Evolutionary conservation across 2,329 filamentous ascomycete species (phyloP).

Genomic region (Orbilia oligospora): DNA sequence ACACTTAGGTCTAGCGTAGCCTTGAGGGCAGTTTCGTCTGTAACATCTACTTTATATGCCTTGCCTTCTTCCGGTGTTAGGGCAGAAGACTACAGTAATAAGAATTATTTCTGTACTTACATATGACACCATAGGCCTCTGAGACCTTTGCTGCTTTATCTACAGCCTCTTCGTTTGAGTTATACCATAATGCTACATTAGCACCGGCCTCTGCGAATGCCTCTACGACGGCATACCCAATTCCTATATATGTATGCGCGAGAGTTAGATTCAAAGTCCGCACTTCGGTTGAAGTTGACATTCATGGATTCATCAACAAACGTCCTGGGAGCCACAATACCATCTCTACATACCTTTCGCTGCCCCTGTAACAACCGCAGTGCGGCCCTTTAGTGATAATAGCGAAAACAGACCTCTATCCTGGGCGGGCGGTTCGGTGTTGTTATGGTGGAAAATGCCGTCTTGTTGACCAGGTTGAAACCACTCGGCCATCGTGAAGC

Average conservation of each 20-base stretch:
- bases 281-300: not conserved
- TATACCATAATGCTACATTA: constrained; percentile 81
- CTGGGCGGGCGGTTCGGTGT: constrained; percentile 12
- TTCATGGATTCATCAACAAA: not conserved
- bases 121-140: constrained; percentile 77
- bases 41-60: constrained; percentile 75
- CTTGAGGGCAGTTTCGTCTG: constrained; percentile 71
- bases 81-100: not conserved
- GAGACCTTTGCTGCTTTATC: constrained; percentile 75
- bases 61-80: constrained; percentile 21
- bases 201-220: constrained; percentile 79
- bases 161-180: constrained; percentile 76
- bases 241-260: constrained; percentile 69
- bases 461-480: constrained; percentile 15
- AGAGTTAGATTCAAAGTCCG: not conserved
- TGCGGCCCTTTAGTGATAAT: constrained; percentile 30
- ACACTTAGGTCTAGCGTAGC: constrained; percentile 71
- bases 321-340: too few relatives aligned
- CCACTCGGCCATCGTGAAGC: constrained; percentile 12
- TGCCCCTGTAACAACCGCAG: constrained; percentile 37
- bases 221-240: constrained; percentile 76
- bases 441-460: constrained; percentile 29
- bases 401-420: constrained; percentile 21
- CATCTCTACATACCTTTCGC: constrained; percentile 13
- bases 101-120: constrained; percentile 66